These are phyloP conservation scores for Dentipellis fragilis DNA, from an alignment of 768 basidiomycete species.

Conservation along the genomic window DNA sequence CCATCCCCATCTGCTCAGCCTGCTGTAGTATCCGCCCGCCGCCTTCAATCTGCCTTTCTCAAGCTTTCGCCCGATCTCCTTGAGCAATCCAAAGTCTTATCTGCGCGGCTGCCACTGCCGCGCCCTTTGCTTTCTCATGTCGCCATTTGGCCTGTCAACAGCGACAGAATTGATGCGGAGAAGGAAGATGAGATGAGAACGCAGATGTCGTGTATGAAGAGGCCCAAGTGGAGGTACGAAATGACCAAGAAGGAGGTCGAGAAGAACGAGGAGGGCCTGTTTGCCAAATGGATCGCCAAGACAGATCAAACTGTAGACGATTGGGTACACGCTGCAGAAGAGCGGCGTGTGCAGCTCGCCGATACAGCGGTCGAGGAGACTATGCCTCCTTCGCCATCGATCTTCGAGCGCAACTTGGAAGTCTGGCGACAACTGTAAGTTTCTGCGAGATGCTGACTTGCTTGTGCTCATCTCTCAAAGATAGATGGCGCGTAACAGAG, in stretches of 20 bases:
- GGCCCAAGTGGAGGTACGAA: conserved; percentile 83
- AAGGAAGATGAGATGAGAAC: neutral
- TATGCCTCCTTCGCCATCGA: conserved; percentile 60
- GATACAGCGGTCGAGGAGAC: conserved; percentile 3
- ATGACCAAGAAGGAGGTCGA: conserved; percentile 88
- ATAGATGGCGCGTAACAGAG: conserved; percentile 89
- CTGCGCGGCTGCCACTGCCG: conserved; percentile 38
- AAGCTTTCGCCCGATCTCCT: conserved; percentile 51
- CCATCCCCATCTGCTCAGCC: conserved; percentile 7
- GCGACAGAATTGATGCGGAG: conserved; percentile 3
- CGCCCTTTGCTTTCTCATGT: conserved; percentile 43
- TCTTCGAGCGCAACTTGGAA: conserved; percentile 85
- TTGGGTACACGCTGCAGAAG: conserved; percentile 26
- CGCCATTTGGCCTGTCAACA: conserved; percentile 20
- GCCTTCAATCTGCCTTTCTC: conserved; percentile 63
- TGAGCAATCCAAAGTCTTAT: conserved; percentile 46
- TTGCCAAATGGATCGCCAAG: conserved; percentile 66
- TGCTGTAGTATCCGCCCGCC: conserved; percentile 32
- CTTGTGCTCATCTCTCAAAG: conserved; percentile 5
- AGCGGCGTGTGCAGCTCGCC: neutral
- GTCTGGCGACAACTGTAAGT: conserved; percentile 91
- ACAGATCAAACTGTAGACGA: conserved; percentile 47
- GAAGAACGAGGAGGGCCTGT: conserved; percentile 77
- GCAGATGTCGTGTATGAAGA: conserved; percentile 38
- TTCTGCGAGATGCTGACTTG: neutral